These are phyloP conservation scores for Aristolochia fimbriata DNA, from an alignment of 164 flowering plant species.

Conservation along the genomic window DNA sequence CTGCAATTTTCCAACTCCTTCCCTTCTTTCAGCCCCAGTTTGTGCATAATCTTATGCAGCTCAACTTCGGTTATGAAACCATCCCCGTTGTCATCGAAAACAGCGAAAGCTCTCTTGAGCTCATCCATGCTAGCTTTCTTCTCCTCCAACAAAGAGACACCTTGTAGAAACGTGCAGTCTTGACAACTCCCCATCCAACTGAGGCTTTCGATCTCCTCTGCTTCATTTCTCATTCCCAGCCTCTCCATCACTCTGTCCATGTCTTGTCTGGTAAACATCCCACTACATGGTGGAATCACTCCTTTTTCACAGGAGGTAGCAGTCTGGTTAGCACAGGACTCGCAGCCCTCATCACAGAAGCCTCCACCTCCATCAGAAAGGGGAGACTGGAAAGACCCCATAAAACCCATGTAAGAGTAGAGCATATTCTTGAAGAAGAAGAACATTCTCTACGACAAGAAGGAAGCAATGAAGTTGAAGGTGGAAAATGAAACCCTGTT, in stretches of 20 bases:
- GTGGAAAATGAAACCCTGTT: background rate
- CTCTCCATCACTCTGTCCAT: constrained; percentile 1
- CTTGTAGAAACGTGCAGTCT: background rate
- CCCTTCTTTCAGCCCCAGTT: constrained; percentile 9
- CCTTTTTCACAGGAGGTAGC: background rate
- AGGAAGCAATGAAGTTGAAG: constrained; percentile 1
- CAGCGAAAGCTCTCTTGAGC: constrained; percentile 10
- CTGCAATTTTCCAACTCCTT: constrained; percentile 5
- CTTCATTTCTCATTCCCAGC: background rate
- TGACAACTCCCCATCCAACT: background rate
- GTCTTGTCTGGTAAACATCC: constrained; percentile 1
- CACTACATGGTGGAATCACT: background rate
- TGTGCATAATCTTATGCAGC: constrained; percentile 4
- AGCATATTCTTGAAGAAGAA: background rate
- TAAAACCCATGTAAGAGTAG: background rate
- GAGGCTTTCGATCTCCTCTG: background rate
- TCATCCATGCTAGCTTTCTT: constrained; percentile 12
- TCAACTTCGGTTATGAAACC: constrained; percentile 10
- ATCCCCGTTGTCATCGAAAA: constrained; percentile 12
- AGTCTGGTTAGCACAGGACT: background rate
- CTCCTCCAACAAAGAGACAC: constrained; percentile 6
- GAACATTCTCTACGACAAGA: background rate
- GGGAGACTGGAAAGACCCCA: background rate
- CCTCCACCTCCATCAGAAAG: background rate
- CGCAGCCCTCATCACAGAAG: background rate